Evolutionary conservation across 768 basidiomycete species (phyloP).

Genomic region (Boletus tomentosulus): DNA sequence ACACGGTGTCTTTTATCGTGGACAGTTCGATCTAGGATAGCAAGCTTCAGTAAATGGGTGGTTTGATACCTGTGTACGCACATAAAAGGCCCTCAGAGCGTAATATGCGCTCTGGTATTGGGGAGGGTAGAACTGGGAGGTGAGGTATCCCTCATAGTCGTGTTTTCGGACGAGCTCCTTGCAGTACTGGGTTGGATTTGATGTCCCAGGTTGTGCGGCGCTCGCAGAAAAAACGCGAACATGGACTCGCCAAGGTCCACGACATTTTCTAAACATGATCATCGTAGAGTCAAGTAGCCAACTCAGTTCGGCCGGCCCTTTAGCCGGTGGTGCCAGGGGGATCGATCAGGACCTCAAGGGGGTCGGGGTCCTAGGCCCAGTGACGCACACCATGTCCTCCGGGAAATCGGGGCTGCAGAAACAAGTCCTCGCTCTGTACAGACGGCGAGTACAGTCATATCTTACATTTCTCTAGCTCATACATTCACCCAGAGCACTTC

Average conservation of each 20-base stretch:
- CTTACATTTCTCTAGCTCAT: conserved; percentile 4
- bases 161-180: conserved; percentile 65
- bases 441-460: conserved; percentile 39
- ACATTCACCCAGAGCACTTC: conserved; percentile 55
- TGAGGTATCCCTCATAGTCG: conserved; percentile 78
- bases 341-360: conserved; percentile 1
- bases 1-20: conserved; percentile 70
- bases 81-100: conserved; percentile 80
- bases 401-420: conserved; percentile 47
- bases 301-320: conserved; percentile 8
- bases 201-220: conserved; percentile 16
- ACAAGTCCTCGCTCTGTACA: conserved; percentile 50
- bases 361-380: neutral
- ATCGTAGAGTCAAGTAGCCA: conserved; percentile 7
- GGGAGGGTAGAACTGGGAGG: conserved; percentile 69
- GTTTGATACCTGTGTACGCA: conserved; percentile 37
- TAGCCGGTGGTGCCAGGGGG: conserved; percentile 24
- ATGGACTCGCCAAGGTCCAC: conserved; percentile 9
- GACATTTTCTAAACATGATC: conserved; percentile 15
- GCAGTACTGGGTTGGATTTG: conserved; percentile 61
- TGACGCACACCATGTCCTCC: conserved; percentile 23
- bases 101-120: conserved; percentile 63
- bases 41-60: conserved; percentile 5
- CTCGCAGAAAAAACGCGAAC: conserved; percentile 13
- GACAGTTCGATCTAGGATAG: conserved; percentile 67